Conservation (phyloP, 2,329 filamentous ascomycete genomes). For the Cladosporium sp. region DNA sequence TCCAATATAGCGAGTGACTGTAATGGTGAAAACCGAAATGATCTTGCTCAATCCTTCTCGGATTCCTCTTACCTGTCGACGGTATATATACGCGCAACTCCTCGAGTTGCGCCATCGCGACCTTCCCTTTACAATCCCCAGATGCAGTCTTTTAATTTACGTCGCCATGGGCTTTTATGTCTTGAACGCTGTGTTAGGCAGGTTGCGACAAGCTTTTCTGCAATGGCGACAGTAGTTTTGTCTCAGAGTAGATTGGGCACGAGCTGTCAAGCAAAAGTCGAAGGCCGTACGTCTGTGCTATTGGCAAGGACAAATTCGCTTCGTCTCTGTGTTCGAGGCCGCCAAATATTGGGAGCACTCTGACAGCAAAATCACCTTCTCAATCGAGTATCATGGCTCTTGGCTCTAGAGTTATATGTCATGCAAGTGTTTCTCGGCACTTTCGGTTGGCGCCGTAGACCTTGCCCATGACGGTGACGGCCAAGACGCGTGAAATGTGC, state of each 20-base stretch:
- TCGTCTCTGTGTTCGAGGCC: too few relatives aligned
- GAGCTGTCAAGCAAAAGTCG: too few relatives aligned
- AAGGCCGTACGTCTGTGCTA: too few relatives aligned
- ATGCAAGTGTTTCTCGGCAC: conserved; percentile 5
- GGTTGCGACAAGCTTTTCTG: background rate
- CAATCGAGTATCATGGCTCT: conserved; percentile 1
- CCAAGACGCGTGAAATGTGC: background rate
- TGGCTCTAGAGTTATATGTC: conserved; percentile 2
- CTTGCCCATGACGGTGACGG: background rate
- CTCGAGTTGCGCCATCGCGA: too few relatives aligned
- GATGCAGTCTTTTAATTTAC: too few relatives aligned
- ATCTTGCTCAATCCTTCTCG: background rate
- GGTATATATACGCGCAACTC: background rate
- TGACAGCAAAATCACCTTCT: background rate
- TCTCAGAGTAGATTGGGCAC: background rate
- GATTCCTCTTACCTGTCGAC: background rate
- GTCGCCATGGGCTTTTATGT: too few relatives aligned
- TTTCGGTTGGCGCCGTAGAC: background rate
- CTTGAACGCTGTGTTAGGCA: background rate
- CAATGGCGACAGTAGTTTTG: background rate
- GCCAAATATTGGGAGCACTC: background rate
- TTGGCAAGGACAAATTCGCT: too few relatives aligned
- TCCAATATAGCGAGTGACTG: background rate
- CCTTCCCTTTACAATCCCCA: too few relatives aligned
- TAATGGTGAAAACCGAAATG: background rate